Evolutionary conservation across 805 yeast genomes (phyloP).

Genomic region (Teunomyces gatunensis): DNA sequence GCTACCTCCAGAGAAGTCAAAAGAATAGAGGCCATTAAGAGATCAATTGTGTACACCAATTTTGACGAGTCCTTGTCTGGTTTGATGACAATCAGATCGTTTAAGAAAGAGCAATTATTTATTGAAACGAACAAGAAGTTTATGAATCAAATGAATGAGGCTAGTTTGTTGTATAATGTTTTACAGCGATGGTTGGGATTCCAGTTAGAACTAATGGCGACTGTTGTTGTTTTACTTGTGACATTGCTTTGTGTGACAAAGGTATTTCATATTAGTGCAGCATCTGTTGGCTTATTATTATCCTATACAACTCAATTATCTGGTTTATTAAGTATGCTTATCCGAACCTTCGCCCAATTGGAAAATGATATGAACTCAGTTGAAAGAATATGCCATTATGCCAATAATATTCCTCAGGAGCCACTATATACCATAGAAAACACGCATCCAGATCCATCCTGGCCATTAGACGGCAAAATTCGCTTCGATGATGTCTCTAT

Average conservation of each 20-base stretch:
- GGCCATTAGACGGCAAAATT: constrained; percentile 40
- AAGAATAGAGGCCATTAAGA: constrained; percentile 66
- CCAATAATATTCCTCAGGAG: constrained; percentile 61
- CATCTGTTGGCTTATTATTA: constrained; percentile 65
- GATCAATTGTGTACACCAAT: constrained; percentile 68
- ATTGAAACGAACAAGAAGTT: constrained; percentile 40
- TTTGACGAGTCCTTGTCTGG: constrained; percentile 73
- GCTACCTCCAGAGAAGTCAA: constrained; percentile 73
- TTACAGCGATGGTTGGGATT: constrained; percentile 72
- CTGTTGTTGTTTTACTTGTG: constrained; percentile 49
- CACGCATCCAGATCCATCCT: constrained; percentile 36
- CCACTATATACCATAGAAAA: constrained; percentile 52
- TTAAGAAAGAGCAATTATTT: constrained; percentile 46
- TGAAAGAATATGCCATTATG: constrained; percentile 68
- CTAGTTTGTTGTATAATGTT: constrained; percentile 59
- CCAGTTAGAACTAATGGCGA: constrained; percentile 54
- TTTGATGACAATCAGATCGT: constrained; percentile 60
- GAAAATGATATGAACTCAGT: constrained; percentile 78
- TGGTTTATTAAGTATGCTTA: constrained; percentile 54
- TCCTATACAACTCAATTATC: constrained; percentile 56
- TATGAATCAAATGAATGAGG: constrained; percentile 63
- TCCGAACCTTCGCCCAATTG: constrained; percentile 63
- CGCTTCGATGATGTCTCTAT: too few species aligned
- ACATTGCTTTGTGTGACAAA: constrained; percentile 57
- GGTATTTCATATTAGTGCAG: constrained; percentile 53